Evolutionary conservation across 208 protist species (phyloP).

Genomic region (Kentomonas sorsogonicus): DNA sequence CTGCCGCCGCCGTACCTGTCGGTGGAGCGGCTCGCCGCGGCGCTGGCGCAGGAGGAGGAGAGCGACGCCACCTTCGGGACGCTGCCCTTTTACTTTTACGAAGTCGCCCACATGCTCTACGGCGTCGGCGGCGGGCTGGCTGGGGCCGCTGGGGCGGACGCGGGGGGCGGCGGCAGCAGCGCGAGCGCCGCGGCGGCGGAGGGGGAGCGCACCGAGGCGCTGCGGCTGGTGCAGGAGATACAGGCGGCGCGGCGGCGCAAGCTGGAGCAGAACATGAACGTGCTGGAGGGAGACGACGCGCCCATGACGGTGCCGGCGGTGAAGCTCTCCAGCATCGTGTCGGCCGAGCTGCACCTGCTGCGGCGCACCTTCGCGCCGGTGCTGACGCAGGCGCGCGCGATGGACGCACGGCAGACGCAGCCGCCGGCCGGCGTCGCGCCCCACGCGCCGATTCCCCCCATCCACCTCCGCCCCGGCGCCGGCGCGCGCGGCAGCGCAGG

Average conservation of each 20-base stretch:
- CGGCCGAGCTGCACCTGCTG: constrained; percentile 74
- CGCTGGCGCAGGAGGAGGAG: constrained; percentile 53
- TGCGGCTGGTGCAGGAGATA: constrained; percentile 74
- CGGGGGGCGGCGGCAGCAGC: constrained; percentile 10
- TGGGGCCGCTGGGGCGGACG: background rate
- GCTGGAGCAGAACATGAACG: constrained; percentile 69
- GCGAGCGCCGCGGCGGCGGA: constrained; percentile 40
- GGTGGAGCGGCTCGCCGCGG: constrained; percentile 40
- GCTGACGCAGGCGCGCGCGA: constrained; percentile 55
- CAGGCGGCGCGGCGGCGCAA: constrained; percentile 70
- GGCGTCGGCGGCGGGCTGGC: constrained; percentile 19
- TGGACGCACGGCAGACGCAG: constrained; percentile 43
- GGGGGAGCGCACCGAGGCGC: constrained; percentile 61
- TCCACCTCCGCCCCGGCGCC: too few species aligned
- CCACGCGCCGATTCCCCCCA: too few species aligned
- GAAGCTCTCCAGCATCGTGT: constrained; percentile 80
- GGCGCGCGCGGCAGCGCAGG: too few species aligned
- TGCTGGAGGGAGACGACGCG: constrained; percentile 67
- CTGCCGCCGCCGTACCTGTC: constrained; percentile 50
- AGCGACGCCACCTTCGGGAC: constrained; percentile 71
- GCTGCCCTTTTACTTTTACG: constrained; percentile 87
- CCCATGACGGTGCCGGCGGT: constrained; percentile 84
- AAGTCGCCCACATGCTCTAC: constrained; percentile 54
- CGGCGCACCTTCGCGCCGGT: constrained; percentile 68
- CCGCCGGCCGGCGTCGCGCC: constrained; percentile 18